A percentile compares a stretch with the other conserved stretches of the same genome.
These are phyloP conservation scores for Aspergillus brunneoviolaceus DNA, from an alignment of 2,329 filamentous ascomycete genomes.

Conservation along the genomic window DNA sequence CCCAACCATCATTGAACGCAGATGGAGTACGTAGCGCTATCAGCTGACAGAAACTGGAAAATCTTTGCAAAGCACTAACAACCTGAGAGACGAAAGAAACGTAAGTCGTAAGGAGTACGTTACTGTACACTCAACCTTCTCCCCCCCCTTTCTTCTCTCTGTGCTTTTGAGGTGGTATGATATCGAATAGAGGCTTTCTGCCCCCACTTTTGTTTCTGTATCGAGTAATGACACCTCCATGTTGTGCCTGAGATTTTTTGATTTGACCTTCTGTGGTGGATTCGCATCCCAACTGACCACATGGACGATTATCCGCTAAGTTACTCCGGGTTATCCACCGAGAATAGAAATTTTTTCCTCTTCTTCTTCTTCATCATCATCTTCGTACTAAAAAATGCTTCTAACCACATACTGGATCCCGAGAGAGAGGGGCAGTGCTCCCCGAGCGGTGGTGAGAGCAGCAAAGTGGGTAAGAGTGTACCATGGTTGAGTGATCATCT, in stretches of 20 bases:
- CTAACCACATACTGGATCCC: background rate
- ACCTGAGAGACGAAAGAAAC: too few relatives aligned
- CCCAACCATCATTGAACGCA: too few relatives aligned
- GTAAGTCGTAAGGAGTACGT: too few relatives aligned
- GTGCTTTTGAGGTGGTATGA: too few relatives aligned
- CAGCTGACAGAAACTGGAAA: too few relatives aligned
- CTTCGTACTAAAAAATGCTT: background rate
- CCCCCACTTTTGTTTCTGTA: background rate
- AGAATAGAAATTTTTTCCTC: background rate
- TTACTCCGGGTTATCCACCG: background rate
- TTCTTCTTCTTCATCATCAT: background rate
- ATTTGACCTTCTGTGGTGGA: background rate
- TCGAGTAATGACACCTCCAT: background rate
- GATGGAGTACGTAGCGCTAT: too few relatives aligned
- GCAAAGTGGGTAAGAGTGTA: constrained; percentile 7
- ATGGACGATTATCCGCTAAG: background rate
- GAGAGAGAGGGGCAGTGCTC: background rate
- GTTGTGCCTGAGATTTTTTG: background rate
- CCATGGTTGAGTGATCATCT: constrained; percentile 18
- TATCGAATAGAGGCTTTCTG: background rate
- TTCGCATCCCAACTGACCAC: background rate
- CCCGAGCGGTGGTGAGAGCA: background rate
- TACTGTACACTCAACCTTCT: too few relatives aligned
- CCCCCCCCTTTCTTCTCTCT: too few relatives aligned
- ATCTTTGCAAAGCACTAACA: too few relatives aligned